phyloP scores from a whole-genome alignment of 495 filamentous ascomycete genomes.

The Coniosporium apollinis region DNA sequence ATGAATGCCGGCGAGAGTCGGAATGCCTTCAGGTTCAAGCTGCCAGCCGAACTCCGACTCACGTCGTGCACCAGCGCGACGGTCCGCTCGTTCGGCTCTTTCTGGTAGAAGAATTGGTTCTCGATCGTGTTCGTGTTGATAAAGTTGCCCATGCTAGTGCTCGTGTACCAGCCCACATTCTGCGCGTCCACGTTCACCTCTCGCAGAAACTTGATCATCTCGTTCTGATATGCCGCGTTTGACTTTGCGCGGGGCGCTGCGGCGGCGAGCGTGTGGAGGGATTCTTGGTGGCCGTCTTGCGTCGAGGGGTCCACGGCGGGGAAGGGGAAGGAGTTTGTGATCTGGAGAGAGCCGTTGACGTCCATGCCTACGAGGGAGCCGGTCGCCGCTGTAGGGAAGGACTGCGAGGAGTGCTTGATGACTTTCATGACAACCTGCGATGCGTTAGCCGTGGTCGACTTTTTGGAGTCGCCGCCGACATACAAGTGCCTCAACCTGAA shows the following conservation, averaged over 20 bases:
- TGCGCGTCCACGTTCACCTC: slow-evolving; percentile 98
- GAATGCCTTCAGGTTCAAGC: slow-evolving; percentile 79
- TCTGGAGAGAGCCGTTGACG: slow-evolving; percentile 58
- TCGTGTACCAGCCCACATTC: slow-evolving; percentile 97
- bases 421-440: slow-evolving; percentile 87
- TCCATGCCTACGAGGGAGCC: slow-evolving; percentile 91
- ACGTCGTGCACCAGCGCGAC: slow-evolving; percentile 93
- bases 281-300: slow-evolving; percentile 64
- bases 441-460: slow-evolving; percentile 6
- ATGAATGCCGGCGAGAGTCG: slow-evolving; percentile 78
- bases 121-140: slow-evolving; percentile 88
- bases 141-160: slow-evolving; percentile 97
- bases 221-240: slow-evolving; percentile 75
- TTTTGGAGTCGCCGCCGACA: slow-evolving; percentile 5
- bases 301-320: slow-evolving; percentile 62
- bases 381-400: slow-evolving; percentile 78
- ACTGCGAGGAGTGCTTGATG: slow-evolving; percentile 75
- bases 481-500: slow-evolving; percentile 78
- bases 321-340: slow-evolving; percentile 93
- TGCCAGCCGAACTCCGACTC: slow-evolving; percentile 80
- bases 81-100: slow-evolving; percentile 76
- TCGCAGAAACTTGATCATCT: slow-evolving; percentile 91
- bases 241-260: slow-evolving; percentile 83
- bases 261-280: slow-evolving; percentile 50
- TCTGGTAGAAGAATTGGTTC: slow-evolving; percentile 96